These are phyloP conservation scores for Hemileccinum rubropunctum DNA, from an alignment of 768 basidiomycete species.

Conservation along the genomic window DNA sequence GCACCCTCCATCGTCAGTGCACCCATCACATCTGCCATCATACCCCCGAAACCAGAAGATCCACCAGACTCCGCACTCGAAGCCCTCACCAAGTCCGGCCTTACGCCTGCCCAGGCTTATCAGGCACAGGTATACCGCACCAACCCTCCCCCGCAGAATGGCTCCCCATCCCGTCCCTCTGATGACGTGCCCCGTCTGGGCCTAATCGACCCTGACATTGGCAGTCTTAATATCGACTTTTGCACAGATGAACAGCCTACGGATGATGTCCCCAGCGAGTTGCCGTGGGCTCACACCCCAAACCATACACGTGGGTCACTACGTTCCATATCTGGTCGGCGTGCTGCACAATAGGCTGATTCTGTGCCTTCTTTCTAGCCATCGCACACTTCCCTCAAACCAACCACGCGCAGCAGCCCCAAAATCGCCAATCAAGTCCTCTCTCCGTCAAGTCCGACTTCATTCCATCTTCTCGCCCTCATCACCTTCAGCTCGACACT, in stretches of 20 bases:
- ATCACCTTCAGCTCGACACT: conserved; percentile 63
- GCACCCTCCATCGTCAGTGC: conserved; percentile 51
- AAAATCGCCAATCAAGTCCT: conserved; percentile 34
- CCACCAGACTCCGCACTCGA: conserved; percentile 48
- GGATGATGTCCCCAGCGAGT: conserved; percentile 47
- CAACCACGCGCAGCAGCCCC: conserved; percentile 22
- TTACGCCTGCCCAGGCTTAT: conserved; percentile 79
- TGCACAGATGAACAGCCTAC: conserved; percentile 34
- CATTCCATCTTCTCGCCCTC: conserved; percentile 36
- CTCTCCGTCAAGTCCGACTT: conserved; percentile 40
- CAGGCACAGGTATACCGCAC: conserved; percentile 69
- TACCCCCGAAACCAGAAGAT: conserved; percentile 47
- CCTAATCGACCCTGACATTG: conserved; percentile 55
- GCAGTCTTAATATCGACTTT: conserved; percentile 59
- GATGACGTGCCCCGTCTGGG: conserved; percentile 38
- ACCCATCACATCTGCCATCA: conserved; percentile 40
- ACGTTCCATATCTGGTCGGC: conserved; percentile 27
- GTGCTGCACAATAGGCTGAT: conserved; percentile 28
- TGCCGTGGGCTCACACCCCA: conserved; percentile 49
- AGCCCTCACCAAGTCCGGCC: conserved; percentile 44
- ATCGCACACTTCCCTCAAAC: conserved; percentile 24
- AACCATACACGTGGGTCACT: conserved; percentile 44
- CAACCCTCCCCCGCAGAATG: conserved; percentile 36
- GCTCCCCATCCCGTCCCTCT: conserved; percentile 12
- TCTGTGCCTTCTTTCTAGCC: conserved; percentile 22